These are phyloP conservation scores for Phytopythium aichiense DNA, from an alignment of 352 stramenopile genomes.

Conservation along the genomic window DNA sequence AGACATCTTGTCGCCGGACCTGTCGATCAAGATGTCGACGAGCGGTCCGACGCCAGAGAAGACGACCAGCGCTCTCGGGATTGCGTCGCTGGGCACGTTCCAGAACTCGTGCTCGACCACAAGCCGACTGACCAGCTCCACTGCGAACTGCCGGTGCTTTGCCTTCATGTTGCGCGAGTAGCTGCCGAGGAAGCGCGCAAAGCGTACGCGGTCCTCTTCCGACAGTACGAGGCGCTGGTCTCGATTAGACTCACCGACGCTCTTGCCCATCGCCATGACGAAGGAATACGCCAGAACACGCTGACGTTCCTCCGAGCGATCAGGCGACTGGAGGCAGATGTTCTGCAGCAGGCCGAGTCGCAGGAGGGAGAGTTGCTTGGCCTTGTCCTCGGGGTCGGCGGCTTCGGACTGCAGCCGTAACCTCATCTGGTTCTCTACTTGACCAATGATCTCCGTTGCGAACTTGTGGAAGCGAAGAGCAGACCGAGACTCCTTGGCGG, in stretches of 20 bases:
- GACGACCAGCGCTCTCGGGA: conserved; percentile 24
- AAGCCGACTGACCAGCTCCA: conserved; percentile 69
- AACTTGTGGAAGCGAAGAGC: conserved; percentile 68
- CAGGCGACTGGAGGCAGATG: conserved; percentile 69
- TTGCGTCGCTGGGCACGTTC: conserved; percentile 34
- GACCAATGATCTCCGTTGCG: conserved; percentile 42
- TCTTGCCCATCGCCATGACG: conserved; percentile 24
- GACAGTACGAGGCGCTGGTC: conserved; percentile 22
- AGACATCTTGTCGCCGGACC: conserved; percentile 75
- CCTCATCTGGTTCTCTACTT: conserved; percentile 23
- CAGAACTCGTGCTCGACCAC: conserved; percentile 58
- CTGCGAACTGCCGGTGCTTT: conserved; percentile 77
- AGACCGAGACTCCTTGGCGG: conserved; percentile 43
- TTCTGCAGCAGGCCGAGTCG: conserved; percentile 67
- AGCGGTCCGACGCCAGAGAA: conserved; percentile 56
- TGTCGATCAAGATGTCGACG: conserved; percentile 66
- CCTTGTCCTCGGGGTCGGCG: not conserved
- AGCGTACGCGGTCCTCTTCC: conserved; percentile 51
- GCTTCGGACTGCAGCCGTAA: conserved; percentile 7
- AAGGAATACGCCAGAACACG: conserved; percentile 60
- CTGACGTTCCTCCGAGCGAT: conserved; percentile 65
- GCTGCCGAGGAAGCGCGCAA: conserved; percentile 66
- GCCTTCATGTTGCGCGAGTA: conserved; percentile 72
- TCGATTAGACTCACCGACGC: conserved; percentile 10
- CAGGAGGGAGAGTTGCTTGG: conserved; percentile 25